Evolutionary conservation across 176 grass and related monocot species (phyloP).

Genomic region (Oryza glumipatula): DNA sequence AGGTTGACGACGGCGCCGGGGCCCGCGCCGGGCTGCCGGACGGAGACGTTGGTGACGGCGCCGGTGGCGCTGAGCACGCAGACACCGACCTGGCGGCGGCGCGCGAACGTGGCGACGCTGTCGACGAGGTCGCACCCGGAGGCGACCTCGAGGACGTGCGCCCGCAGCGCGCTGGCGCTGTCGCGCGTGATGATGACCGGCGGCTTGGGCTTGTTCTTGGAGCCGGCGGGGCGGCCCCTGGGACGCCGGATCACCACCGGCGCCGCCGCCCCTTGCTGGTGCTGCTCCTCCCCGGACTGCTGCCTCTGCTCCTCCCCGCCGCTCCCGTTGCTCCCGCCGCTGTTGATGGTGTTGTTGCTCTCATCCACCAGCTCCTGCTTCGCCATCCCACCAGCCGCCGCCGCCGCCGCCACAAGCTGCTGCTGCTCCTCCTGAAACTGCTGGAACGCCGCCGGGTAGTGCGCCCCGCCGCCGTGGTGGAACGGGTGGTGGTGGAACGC

Average conservation of each 20-base stretch:
- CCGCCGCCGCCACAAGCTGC: not conserved
- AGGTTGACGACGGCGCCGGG: conserved; percentile 58
- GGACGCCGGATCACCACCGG: conserved; percentile 59
- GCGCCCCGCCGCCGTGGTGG: conserved; percentile 33
- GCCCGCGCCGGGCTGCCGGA: conserved; percentile 49
- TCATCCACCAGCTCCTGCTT: conserved; percentile 75
- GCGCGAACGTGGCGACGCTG: conserved; percentile 75
- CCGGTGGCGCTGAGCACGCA: conserved; percentile 86
- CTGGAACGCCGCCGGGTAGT: conserved; percentile 61
- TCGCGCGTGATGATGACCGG: conserved; percentile 94
- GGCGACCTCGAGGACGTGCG: conserved; percentile 86
- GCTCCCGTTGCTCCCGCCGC: conserved; percentile 52
- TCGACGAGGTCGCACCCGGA: conserved; percentile 88
- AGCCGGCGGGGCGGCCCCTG: conserved; percentile 77
- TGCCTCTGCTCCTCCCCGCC: not conserved
- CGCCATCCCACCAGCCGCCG: not conserved
- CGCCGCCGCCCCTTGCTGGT: not conserved
- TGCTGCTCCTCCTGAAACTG: conserved; percentile 53
- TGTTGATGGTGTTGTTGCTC: conserved; percentile 50
- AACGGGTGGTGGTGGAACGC: conserved; percentile 54
- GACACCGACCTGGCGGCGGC: conserved; percentile 74
- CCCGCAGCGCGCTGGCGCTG: conserved; percentile 84
- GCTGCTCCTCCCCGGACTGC: conserved; percentile 34
- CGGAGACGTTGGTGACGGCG: conserved; percentile 65
- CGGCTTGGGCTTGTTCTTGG: conserved; percentile 98